Conservation (phyloP, 805 yeast genomes). For the Candida awuae region DNA sequence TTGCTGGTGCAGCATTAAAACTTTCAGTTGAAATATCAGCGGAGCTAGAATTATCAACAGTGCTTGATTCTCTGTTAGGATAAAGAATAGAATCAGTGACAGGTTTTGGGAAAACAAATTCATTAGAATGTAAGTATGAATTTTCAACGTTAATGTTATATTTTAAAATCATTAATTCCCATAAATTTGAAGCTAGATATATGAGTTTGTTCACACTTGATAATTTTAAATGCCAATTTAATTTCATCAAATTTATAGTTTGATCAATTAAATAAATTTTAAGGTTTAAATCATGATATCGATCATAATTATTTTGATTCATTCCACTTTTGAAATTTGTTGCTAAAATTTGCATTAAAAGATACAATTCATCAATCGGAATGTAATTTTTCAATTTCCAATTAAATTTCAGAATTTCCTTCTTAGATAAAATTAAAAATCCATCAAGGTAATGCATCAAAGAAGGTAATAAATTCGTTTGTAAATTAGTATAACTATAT, state of each 20-base stretch:
- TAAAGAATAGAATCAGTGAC: not conserved
- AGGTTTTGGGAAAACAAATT: constrained; percentile 12
- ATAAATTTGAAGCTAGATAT: constrained; percentile 16
- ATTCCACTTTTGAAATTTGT: constrained; percentile 38
- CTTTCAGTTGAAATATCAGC: constrained; percentile 21
- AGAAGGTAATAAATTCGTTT: constrained; percentile 48
- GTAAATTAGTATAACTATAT: constrained; percentile 44
- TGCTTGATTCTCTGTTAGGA: not conserved
- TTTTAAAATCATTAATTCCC: constrained; percentile 21
- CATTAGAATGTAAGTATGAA: constrained; percentile 7
- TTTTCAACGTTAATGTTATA: constrained; percentile 11
- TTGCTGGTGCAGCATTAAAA: constrained; percentile 13
- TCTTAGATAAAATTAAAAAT: constrained; percentile 43
- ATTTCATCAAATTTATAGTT: constrained; percentile 14
- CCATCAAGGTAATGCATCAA: constrained; percentile 49
- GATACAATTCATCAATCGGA: constrained; percentile 50
- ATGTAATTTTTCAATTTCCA: constrained; percentile 57
- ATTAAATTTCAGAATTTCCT: constrained; percentile 32
- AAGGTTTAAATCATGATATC: constrained; percentile 22
- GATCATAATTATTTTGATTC: constrained; percentile 14
- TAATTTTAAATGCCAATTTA: constrained; percentile 21
- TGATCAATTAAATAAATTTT: constrained; percentile 24
- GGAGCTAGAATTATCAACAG: constrained; percentile 12
- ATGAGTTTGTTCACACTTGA: constrained; percentile 21
- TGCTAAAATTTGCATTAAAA: constrained; percentile 43